These are phyloP conservation scores for Dictyostelium purpureum DNA, from an alignment of 78 protist species.

Conservation along the genomic window DNA sequence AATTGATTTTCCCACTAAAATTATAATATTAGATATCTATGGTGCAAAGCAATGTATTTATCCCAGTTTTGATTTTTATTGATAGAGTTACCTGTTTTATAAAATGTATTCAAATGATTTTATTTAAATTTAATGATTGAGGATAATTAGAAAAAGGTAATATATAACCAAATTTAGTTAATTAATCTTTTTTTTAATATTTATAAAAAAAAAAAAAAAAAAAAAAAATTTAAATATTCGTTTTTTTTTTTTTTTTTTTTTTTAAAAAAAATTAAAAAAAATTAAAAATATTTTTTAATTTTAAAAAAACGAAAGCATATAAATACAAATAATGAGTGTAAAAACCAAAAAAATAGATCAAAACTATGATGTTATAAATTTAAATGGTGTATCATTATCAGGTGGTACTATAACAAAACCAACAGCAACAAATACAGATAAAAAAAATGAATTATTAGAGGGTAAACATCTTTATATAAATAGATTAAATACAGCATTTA, in stretches of 20 bases:
- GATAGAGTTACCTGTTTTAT: no score
- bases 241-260: neutral
- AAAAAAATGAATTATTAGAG: neutral
- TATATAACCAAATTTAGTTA: no score
- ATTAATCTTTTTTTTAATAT: neutral
- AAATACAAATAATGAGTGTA: neutral
- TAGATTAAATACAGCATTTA: neutral
- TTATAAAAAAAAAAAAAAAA: neutral
- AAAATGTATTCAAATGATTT: no score
- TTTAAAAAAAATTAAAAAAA: neutral
- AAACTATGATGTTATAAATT: slow-evolving; percentile 6
- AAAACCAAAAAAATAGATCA: neutral
- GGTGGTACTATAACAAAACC: neutral
- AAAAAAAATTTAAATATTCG: neutral
- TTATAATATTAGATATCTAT: no score
- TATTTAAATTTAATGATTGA: no score
- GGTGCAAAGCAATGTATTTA: no score
- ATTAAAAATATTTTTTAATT: neutral
- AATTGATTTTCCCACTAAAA: no score
- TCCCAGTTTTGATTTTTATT: no score
- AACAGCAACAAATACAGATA: neutral
- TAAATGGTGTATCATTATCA: slow-evolving; percentile 16
- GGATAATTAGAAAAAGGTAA: no score
- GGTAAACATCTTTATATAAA: neutral
- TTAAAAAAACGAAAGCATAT: neutral